Conservation (phyloP, 192 early-diverging fungal genomes). For the Nowakowskiella sp. region DNA sequence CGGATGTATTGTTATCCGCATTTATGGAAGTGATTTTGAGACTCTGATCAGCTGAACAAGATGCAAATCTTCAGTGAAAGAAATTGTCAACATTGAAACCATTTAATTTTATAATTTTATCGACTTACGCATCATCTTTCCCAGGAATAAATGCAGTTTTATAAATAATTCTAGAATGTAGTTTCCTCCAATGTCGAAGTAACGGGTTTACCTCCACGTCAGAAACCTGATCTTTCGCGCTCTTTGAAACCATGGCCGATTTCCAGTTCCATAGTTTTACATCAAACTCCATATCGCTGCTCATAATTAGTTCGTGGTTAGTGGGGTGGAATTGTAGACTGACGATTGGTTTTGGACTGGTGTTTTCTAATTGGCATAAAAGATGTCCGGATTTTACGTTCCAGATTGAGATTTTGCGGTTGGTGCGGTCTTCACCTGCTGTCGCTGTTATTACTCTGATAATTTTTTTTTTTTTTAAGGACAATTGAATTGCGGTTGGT, state of each 20-base stretch:
- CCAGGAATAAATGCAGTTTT: slow-evolving; percentile 33
- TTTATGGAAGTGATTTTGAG: slow-evolving; percentile 44
- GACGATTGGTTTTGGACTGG: slow-evolving; percentile 37
- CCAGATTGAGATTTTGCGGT: slow-evolving; percentile 43
- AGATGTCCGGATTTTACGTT: slow-evolving; percentile 30
- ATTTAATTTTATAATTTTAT: slow-evolving; percentile 1
- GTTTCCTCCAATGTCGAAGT: slow-evolving; percentile 37
- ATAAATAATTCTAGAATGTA: slow-evolving; percentile 44
- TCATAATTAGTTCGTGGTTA: slow-evolving; percentile 25
- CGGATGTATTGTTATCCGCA: slow-evolving; percentile 13
- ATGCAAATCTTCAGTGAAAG: slow-evolving; percentile 25
- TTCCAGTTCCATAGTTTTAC: slow-evolving; percentile 54
- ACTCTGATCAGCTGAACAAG: slow-evolving; percentile 49
- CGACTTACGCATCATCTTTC: slow-evolving; percentile 21
- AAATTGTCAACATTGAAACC: neutral
- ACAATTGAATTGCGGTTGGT: slow-evolving; percentile 6
- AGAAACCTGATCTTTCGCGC: neutral
- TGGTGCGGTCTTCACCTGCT: slow-evolving; percentile 34
- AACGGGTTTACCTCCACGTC: slow-evolving; percentile 4
- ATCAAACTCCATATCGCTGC: slow-evolving; percentile 49
- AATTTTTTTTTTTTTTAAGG: neutral
- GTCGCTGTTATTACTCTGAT: slow-evolving; percentile 35
- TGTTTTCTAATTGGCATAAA: slow-evolving; percentile 39
- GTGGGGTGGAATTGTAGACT: slow-evolving; percentile 34
- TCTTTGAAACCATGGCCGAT: neutral